A percentile compares a stretch with the other conserved stretches of the same genome.
These are phyloP conservation scores for Afroboletus lepidellus DNA, from an alignment of 1,284 basidiomycete species.

Conservation along the genomic window DNA sequence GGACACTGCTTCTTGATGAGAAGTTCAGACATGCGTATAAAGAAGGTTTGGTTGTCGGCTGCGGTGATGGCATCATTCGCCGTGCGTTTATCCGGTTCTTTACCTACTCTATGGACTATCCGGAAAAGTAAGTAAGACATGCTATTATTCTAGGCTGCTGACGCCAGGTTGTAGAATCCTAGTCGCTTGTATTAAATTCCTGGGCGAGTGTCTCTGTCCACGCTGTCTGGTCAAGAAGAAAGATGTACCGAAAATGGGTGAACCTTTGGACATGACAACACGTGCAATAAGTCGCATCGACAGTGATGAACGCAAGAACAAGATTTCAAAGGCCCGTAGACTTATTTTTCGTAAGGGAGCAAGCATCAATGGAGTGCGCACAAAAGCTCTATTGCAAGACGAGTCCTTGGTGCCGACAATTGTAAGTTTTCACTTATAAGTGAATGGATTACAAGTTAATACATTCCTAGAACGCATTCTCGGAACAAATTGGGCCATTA, in stretches of 20 bases:
- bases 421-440: not conserved
- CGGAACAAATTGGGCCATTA: not conserved
- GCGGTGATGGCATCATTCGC: not conserved
- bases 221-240: not conserved
- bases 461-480: not conserved
- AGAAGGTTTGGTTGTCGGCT: not conserved
- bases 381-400: not conserved
- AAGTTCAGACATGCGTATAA: not conserved
- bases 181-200: constrained; percentile 12
- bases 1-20: not conserved
- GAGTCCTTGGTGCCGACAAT: not conserved
- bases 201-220: constrained; percentile 2
- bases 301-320: not conserved
- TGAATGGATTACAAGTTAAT: no score
- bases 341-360: not conserved
- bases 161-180: constrained; percentile 1
- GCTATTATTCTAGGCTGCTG: not conserved
- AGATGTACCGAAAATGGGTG: constrained; percentile 1
- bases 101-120: constrained; percentile 8
- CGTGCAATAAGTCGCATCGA: not conserved
- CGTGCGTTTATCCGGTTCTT: not conserved
- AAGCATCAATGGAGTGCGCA: not conserved
- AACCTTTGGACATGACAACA: not conserved
- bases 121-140: constrained; percentile 32
- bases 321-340: not conserved